Percentiles rank a stretch among this genome's conserved stretches.
These are phyloP conservation scores for Sutorius eximius DNA, from an alignment of 1,284 basidiomycete genomes.

Conservation along the genomic window DNA sequence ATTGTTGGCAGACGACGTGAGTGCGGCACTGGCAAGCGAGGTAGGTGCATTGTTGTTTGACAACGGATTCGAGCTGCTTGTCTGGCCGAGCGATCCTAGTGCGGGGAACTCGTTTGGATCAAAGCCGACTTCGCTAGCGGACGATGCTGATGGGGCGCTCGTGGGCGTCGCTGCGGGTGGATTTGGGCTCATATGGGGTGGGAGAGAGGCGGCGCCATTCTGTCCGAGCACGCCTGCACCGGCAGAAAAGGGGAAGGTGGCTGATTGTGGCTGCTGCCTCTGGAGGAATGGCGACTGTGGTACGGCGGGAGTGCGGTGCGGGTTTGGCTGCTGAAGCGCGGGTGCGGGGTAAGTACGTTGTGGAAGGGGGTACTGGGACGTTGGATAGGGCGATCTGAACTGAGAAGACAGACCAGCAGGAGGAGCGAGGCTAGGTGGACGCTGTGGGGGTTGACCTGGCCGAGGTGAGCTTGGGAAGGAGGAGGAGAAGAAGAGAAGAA, in stretches of 20 bases:
- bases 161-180: constrained; percentile 42
- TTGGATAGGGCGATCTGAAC: constrained; percentile 64
- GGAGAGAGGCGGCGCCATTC: constrained; percentile 53
- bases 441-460: constrained; percentile 74
- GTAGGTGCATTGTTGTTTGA: constrained; percentile 36
- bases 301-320: constrained; percentile 56
- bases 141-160: constrained; percentile 57
- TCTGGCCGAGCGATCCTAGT: constrained; percentile 59
- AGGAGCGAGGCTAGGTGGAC: constrained; percentile 70
- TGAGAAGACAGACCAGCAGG: constrained; percentile 60
- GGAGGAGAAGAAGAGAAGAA: not conserved
- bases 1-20: constrained; percentile 37
- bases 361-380: constrained; percentile 55
- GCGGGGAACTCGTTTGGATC: constrained; percentile 87
- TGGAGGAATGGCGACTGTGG: constrained; percentile 68
- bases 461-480: constrained; percentile 5
- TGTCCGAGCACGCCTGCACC: constrained; percentile 48
- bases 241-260: constrained; percentile 53
- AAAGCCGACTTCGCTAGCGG: constrained; percentile 72
- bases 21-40: constrained; percentile 18
- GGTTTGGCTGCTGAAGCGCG: constrained; percentile 54
- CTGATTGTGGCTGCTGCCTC: constrained; percentile 50
- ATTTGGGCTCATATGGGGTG: constrained; percentile 54
- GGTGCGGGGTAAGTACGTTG: constrained; percentile 52
- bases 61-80: constrained; percentile 35